Percentiles rank a stretch among this genome's conserved stretches.
Evolutionary conservation across 345 rosid species (phyloP).

Genomic region (Mallotus nudiflorus): DNA sequence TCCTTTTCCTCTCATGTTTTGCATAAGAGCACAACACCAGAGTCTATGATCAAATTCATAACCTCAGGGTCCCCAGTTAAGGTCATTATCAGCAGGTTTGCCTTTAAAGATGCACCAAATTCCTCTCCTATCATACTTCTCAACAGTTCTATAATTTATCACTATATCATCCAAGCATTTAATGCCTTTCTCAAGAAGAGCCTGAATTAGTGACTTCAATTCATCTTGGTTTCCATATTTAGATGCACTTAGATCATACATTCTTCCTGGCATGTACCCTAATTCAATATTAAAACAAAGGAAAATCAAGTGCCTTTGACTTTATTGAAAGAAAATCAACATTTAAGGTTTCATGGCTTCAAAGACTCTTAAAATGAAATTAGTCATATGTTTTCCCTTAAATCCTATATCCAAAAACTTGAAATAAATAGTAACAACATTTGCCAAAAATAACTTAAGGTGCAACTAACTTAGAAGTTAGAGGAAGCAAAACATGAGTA

Average conservation of each 20-base stretch:
- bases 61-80: constrained; percentile 92
- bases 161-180: constrained; percentile 82
- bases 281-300: background rate
- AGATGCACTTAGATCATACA: constrained; percentile 72
- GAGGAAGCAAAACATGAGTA: constrained; percentile 95
- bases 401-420: too few species aligned
- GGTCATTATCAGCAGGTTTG: constrained; percentile 67
- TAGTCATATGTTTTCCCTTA: too few species aligned
- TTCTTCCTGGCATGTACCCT: constrained; percentile 93
- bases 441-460: constrained; percentile 46
- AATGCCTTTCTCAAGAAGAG: constrained; percentile 53
- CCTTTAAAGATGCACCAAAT: constrained; percentile 77
- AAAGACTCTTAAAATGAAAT: too few species aligned
- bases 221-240: constrained; percentile 63
- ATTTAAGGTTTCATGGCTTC: background rate
- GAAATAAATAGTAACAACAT: background rate
- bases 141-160: constrained; percentile 83
- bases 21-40: too few species aligned
- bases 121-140: constrained; percentile 60
- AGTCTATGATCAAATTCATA: too few species aligned
- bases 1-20: too few species aligned
- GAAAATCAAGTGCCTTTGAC: background rate
- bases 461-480: constrained; percentile 73
- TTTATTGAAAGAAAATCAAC: background rate
- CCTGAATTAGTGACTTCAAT: constrained; percentile 51